phyloP scores from a whole-genome alignment of 805 yeast species.

The Kodamaea fukazawae region DNA sequence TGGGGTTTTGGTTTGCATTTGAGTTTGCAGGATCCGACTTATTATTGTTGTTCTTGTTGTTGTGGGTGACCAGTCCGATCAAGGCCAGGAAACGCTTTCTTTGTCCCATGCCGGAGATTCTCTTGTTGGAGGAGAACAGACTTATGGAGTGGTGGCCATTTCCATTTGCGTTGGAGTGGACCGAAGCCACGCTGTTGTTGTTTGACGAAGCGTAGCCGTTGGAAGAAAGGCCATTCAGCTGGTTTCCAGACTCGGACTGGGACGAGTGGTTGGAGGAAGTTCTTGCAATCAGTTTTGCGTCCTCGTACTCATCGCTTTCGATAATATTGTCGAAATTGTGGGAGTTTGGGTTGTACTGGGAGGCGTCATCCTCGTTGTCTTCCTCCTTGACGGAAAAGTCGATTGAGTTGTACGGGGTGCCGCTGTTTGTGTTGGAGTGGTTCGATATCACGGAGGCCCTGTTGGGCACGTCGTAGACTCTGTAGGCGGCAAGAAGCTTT shows the following conservation, averaged over 20 bases:
- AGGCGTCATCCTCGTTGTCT: constrained; percentile 12
- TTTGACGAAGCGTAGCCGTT: neutral
- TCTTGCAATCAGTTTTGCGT: constrained; percentile 13
- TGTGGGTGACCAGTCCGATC: constrained; percentile 9
- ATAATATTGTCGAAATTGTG: constrained; percentile 2
- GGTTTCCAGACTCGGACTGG: neutral
- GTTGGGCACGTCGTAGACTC: constrained; percentile 25
- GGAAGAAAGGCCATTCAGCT: neutral
- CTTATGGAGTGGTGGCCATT: neutral
- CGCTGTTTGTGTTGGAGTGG: constrained; percentile 2
- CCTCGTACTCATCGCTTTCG: constrained; percentile 18
- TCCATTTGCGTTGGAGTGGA: neutral
- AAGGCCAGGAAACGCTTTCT: constrained; percentile 22
- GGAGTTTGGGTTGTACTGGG: neutral
- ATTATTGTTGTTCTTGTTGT: constrained; percentile 2
- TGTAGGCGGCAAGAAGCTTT: constrained; percentile 31
- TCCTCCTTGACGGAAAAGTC: constrained; percentile 18
- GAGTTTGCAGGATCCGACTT: too few species aligned
- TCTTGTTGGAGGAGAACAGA: constrained; percentile 4
- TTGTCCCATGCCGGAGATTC: constrained; percentile 9
- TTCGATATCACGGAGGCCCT: constrained; percentile 3
- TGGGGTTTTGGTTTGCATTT: neutral
- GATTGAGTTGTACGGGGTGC: constrained; percentile 9
- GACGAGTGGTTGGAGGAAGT: constrained; percentile 15
- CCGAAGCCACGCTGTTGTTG: constrained; percentile 1